Conservation (phyloP, 345 rosid species). For the Hirschfeldia incana region DNA sequence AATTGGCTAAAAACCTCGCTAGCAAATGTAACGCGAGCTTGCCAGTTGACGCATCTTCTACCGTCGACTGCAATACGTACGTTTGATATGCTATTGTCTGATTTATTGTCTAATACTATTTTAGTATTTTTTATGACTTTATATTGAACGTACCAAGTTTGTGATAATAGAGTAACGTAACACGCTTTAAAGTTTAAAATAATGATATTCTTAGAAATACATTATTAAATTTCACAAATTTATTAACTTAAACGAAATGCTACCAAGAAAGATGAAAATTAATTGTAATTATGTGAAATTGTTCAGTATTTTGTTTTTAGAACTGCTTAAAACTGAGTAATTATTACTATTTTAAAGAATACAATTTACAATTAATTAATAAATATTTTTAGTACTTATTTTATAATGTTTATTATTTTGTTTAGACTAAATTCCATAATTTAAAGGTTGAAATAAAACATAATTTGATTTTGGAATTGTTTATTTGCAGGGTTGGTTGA, state of each 20-base stretch:
- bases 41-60: constrained; percentile 54
- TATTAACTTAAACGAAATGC: neutral
- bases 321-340: neutral
- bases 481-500: constrained; percentile 32
- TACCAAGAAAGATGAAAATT: neutral
- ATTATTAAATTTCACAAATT: neutral
- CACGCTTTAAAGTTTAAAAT: neutral
- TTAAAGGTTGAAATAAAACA: neutral
- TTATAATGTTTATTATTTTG: neutral
- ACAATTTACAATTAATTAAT: neutral
- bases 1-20: constrained; percentile 62
- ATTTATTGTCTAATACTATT: neutral
- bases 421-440: neutral
- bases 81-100: constrained; percentile 16
- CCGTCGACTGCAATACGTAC: constrained; percentile 67
- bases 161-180: neutral
- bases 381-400: neutral
- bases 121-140: neutral
- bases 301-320: too few species aligned
- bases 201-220: neutral
- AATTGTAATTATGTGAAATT: neutral
- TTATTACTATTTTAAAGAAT: neutral
- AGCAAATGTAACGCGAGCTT: constrained; percentile 55
- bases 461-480: neutral
- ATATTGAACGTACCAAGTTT: neutral